Conservation (phyloP, 257 asterid species). For the Coffea eugenioides region DNA sequence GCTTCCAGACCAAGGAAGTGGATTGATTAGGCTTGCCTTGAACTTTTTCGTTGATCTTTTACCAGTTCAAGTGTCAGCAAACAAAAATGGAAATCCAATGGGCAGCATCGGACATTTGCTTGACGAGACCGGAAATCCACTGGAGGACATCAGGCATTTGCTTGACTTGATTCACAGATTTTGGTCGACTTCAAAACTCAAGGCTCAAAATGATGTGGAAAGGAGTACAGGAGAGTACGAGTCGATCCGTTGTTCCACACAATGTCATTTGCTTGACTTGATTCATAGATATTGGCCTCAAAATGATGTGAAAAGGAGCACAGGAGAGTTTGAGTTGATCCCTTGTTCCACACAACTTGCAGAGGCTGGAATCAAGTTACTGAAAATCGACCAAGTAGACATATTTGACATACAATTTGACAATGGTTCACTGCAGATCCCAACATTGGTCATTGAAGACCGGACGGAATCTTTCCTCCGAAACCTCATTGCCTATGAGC, state of each 20-base stretch:
- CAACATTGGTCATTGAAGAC: constrained; percentile 11
- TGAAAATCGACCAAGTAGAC: background rate
- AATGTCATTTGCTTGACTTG: too few species aligned
- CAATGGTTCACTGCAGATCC: constrained; percentile 5
- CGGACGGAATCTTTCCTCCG: constrained; percentile 15
- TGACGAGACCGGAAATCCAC: too few species aligned
- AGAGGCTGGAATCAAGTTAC: constrained; percentile 16
- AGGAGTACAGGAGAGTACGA: too few species aligned
- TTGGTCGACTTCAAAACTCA: background rate
- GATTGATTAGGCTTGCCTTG: background rate
- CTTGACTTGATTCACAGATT: constrained; percentile 10
- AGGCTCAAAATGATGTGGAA: too few species aligned
- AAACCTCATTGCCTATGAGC: constrained; percentile 27
- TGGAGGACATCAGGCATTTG: constrained; percentile 3
- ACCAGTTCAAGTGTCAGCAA: background rate
- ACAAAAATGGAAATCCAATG: too few species aligned
- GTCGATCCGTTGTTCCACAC: too few species aligned
- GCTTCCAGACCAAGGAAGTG: background rate
- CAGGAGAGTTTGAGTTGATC: background rate
- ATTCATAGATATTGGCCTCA: too few species aligned
- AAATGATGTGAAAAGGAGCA: background rate
- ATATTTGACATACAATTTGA: constrained; percentile 15
- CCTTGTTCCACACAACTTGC: constrained; percentile 2
- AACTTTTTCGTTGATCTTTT: constrained; percentile 10
- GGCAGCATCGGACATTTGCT: too few species aligned